phyloP scores from a whole-genome alignment of 1,284 basidiomycete species.

The Rhodotorula sp. region DNA sequence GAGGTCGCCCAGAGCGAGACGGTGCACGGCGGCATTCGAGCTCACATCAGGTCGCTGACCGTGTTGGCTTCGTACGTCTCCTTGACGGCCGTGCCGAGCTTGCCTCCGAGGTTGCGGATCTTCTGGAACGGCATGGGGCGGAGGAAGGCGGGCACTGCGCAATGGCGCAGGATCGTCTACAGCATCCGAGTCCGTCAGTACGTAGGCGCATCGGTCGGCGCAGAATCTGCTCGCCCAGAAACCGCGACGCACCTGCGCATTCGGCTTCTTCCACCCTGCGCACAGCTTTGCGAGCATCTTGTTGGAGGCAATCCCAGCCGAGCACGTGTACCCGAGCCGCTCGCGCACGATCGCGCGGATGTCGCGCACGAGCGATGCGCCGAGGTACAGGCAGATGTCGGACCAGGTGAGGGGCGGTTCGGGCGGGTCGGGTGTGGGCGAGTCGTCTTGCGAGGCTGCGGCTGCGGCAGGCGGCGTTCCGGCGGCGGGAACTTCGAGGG shows the following conservation, averaged over 20 bases:
- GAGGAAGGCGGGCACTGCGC: constrained; percentile 80
- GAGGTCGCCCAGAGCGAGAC: background rate
- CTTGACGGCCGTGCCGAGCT: constrained; percentile 84
- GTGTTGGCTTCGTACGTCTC: constrained; percentile 84
- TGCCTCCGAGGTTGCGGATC: constrained; percentile 94
- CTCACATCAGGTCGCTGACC: constrained; percentile 82
- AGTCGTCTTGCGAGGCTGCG: too few relatives aligned
- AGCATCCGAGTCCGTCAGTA: too few relatives aligned
- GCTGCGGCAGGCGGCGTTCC: too few relatives aligned
- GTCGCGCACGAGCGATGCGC: constrained; percentile 81
- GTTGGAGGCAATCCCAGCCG: constrained; percentile 91
- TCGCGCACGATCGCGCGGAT: constrained; percentile 61
- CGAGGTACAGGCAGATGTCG: constrained; percentile 86
- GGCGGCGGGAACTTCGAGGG: background rate
- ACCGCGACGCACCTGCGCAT: constrained; percentile 64
- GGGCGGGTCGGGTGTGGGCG: background rate
- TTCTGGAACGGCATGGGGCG: constrained; percentile 82
- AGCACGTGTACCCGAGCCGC: constrained; percentile 87
- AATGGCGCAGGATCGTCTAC: constrained; percentile 76
- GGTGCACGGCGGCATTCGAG: constrained; percentile 4
- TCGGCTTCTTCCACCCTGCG: constrained; percentile 86
- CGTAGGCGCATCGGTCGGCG: constrained; percentile 30
- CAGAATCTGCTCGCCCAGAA: background rate
- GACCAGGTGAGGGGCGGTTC: constrained; percentile 68
- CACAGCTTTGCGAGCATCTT: constrained; percentile 69